Evolutionary conservation across 768 basidiomycete species (phyloP), one percentile per base, ranked within the genome.

Genomic region (Collybiopsis confluens): DNA sequence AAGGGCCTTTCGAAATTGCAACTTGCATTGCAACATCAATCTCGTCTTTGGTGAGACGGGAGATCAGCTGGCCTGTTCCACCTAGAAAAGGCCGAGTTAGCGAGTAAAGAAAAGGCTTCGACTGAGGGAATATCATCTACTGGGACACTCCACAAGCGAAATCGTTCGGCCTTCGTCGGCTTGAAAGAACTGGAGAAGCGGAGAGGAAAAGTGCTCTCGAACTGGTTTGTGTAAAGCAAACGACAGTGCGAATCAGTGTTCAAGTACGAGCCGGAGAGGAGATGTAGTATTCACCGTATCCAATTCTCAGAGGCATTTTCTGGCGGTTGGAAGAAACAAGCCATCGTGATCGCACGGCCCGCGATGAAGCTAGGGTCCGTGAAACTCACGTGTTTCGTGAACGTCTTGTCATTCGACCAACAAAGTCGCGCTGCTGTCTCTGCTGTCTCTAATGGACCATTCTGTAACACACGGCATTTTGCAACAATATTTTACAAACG

Each of bases 161-260:
- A 98, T 92, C 0, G 90, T 88, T 65, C 80, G 71, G 4, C 80
- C 82, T 20, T 77, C 71, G 61, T 96, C 90, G 8, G 67, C 72
- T 21, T 80, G 82, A 1, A 85, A 83, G 62, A 86, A 91, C 64
- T 96, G 94, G 2, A 98, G 81, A 15, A 99, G 75, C 0, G 96
- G 96, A 1, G 90, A 89, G 15, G 89, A 90, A 70, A 98, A 98
- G 67, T 97, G 94, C 64, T 92, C 90, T 28, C 88, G 76, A 45
- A 92, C 88, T 88, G n/a, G n/a, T n/a, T n/a, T n/a, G 59, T 7
- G 20, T 37, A 18, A 18, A n/a, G 1, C 10, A 16, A 23, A n/a
- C 35, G 27, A 47, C 16, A 20, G 28, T 2, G 18, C 21, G n/a
- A 20, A 8, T 15, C n/a, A n/a, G n/a, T n/a, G n/a, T n/a, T n/a